These are phyloP conservation scores for Kodamaea laetipori DNA, from an alignment of 805 yeast species.

Conservation along the genomic window DNA sequence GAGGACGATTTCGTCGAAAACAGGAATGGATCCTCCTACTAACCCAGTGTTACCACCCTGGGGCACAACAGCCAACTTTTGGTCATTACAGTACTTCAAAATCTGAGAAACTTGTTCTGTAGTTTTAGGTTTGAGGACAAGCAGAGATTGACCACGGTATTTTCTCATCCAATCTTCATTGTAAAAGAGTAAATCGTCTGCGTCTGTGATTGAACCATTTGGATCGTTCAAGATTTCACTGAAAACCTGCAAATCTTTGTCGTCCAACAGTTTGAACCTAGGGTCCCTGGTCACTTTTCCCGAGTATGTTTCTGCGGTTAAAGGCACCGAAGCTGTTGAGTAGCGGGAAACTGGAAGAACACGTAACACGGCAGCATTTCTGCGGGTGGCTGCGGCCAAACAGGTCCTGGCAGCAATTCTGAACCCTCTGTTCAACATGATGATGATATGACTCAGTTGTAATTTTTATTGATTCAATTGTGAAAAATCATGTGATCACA, in stretches of 20 bases:
- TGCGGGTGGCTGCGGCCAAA: neutral
- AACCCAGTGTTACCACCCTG: conserved; percentile 98
- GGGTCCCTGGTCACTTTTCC: conserved; percentile 52
- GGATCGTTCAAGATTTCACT: conserved; percentile 54
- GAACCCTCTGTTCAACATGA: conserved; percentile 12
- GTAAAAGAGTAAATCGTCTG: conserved; percentile 65
- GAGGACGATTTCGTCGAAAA: conserved; percentile 84
- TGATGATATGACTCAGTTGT: conserved; percentile 8
- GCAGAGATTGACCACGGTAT: conserved; percentile 80
- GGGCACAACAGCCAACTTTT: conserved; percentile 82
- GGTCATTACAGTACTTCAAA: conserved; percentile 75
- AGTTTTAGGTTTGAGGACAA: conserved; percentile 81
- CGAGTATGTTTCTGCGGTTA: conserved; percentile 75
- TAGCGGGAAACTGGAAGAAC: conserved; percentile 13
- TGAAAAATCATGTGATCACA: conserved; percentile 2
- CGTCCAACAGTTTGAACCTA: conserved; percentile 52
- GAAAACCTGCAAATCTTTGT: conserved; percentile 63
- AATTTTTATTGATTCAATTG: conserved; percentile 1
- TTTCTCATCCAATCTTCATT: conserved; percentile 96
- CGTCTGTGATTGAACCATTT: conserved; percentile 52
- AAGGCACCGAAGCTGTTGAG: conserved; percentile 41
- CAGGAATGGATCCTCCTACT: conserved; percentile 92
- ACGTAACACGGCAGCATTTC: neutral
- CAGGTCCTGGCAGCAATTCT: conserved; percentile 9
- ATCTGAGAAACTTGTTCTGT: conserved; percentile 77